Evolutionary conservation across 805 yeast genomes (phyloP).

Genomic region (Kodamaea kakaduensis): DNA sequence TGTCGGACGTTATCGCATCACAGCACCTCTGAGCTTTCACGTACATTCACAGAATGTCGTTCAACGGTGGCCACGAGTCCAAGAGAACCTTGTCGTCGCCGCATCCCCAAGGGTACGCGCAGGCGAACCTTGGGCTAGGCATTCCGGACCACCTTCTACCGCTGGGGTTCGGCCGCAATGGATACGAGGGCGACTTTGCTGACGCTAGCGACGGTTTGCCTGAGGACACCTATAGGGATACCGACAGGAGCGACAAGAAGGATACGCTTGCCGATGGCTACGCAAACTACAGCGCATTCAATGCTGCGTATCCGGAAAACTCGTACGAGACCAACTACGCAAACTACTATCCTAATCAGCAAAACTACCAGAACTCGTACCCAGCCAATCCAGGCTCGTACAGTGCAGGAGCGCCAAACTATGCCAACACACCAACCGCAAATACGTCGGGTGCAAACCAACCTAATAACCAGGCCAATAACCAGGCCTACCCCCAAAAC

Average conservation of each 20-base stretch:
- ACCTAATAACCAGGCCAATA: no score
- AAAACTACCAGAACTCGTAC: conserved; percentile 10
- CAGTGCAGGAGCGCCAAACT: not conserved
- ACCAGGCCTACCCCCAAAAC: no score
- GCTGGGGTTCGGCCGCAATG: conserved; percentile 10
- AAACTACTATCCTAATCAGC: conserved; percentile 9
- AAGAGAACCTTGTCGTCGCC: conserved; percentile 6
- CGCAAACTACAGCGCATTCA: no score
- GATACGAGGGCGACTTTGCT: conserved; percentile 4
- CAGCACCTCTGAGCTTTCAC: not conserved
- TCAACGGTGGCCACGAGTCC: conserved; percentile 3
- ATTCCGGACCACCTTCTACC: conserved; percentile 18
- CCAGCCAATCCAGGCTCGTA: conserved; percentile 6
- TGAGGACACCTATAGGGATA: not conserved
- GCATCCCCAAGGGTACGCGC: conserved; percentile 8
- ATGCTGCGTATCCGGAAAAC: no score
- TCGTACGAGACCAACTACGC: conserved; percentile 2
- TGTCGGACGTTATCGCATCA: not conserved
- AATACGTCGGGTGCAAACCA: no score
- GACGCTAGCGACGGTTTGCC: not conserved
- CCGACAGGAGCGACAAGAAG: no score
- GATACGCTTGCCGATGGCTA: no score
- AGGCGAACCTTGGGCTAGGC: conserved; percentile 9
- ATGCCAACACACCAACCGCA: no score
- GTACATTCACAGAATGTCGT: conserved; percentile 7